These are phyloP conservation scores for Hanseniaspora uvarum DNA, from an alignment of 1,139 yeast genomes.

Conservation along the genomic window DNA sequence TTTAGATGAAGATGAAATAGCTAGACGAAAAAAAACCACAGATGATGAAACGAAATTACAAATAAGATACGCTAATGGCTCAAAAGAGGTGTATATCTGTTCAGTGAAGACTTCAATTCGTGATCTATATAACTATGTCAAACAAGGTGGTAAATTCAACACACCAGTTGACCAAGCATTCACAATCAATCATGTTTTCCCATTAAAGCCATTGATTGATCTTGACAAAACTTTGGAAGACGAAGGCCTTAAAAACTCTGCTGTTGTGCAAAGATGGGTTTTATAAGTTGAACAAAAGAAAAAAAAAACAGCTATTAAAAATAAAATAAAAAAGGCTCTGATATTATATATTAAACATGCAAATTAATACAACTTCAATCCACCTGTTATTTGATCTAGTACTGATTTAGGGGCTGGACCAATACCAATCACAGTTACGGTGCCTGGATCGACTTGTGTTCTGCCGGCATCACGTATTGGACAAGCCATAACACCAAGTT, in stretches of 20 bases:
- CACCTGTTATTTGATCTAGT: conserved; percentile 72
- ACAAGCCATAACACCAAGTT: conserved; percentile 65
- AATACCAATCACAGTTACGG: conserved; percentile 85
- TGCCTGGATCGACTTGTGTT: conserved; percentile 89
- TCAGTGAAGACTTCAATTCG: conserved; percentile 39
- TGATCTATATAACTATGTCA: conserved; percentile 58
- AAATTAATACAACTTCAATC: conserved; percentile 56
- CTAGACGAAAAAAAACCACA: conserved; percentile 26
- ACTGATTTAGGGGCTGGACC: conserved; percentile 94
- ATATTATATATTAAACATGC: neutral
- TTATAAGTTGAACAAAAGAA: too few species aligned
- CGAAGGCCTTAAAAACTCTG: conserved; percentile 73
- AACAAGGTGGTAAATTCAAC: conserved; percentile 35
- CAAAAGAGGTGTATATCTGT: conserved; percentile 55
- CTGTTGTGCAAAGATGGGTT: conserved; percentile 79
- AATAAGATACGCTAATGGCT: conserved; percentile 76
- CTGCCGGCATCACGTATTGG: conserved; percentile 94
- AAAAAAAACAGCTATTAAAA: too few species aligned
- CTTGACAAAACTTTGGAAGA: conserved; percentile 49
- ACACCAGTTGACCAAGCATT: conserved; percentile 37
- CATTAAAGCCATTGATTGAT: conserved; percentile 63
- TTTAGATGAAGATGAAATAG: conserved; percentile 20
- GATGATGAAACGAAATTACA: conserved; percentile 70
- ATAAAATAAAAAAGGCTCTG: neutral
- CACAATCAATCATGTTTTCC: conserved; percentile 71